Evolutionary conservation across 306 rosid genomes (phyloP).

Genomic region (Adenanthera pavonina): DNA sequence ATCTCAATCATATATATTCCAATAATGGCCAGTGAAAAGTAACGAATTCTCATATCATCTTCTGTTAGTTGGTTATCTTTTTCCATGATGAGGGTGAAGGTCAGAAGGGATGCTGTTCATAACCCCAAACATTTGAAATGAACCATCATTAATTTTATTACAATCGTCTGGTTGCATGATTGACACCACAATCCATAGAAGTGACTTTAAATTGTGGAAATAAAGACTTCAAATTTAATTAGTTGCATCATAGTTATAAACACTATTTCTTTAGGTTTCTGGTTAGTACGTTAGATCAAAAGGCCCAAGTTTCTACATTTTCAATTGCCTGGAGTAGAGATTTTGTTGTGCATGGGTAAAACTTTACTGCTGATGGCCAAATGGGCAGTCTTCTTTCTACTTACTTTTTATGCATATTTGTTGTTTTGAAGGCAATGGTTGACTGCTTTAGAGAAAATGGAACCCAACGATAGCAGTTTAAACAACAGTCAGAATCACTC

Average conservation of each 20-base stretch:
- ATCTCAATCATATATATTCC: background rate
- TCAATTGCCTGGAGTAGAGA: constrained; percentile 23
- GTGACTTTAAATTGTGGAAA: background rate
- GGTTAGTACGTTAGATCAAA: background rate
- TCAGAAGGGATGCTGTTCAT: background rate
- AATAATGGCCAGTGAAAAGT: background rate
- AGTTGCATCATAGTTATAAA: background rate
- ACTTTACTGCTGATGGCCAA: background rate
- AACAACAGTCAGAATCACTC: constrained; percentile 46
- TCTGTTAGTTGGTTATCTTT: constrained; percentile 17
- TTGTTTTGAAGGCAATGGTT: constrained; percentile 55
- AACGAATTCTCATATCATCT: background rate
- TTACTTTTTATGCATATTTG: constrained; percentile 38
- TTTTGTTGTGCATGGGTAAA: constrained; percentile 15
- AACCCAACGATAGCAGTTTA: constrained; percentile 50
- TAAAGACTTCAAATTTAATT: background rate
- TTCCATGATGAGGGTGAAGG: background rate
- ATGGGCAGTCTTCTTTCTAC: constrained; percentile 19
- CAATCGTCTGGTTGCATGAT: background rate
- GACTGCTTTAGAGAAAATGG: constrained; percentile 48
- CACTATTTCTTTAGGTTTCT: constrained; percentile 1
- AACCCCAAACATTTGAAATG: constrained; percentile 19
- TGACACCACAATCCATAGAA: background rate
- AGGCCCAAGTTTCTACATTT: background rate
- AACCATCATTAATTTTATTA: background rate